Conservation (phyloP, 805 yeast genomes). For the Saturnispora besseyi region DNA sequence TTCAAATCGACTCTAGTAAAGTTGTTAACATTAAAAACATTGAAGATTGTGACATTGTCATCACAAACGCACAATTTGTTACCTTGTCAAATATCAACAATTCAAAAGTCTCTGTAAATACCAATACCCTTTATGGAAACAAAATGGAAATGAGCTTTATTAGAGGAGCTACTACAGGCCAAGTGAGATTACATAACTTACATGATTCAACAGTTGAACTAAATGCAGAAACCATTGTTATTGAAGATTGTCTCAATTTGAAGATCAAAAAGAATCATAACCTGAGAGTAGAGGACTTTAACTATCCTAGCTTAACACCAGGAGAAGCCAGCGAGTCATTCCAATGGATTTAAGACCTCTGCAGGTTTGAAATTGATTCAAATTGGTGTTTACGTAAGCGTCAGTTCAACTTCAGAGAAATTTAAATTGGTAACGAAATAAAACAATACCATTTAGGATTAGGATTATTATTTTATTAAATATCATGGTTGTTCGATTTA, state of each 20-base stretch:
- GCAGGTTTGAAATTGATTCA: not conserved
- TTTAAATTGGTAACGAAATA: not conserved
- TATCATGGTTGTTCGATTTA: not conserved
- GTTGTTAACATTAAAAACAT: not conserved
- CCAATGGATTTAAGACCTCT: not conserved
- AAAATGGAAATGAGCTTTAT: not conserved
- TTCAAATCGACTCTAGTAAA: not conserved
- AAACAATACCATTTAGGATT: not conserved
- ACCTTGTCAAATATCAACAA: not conserved
- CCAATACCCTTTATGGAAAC: not conserved
- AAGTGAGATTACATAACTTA: conserved; percentile 21
- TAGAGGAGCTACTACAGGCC: conserved; percentile 8
- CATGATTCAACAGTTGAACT: conserved; percentile 11
- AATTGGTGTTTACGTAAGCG: not conserved
- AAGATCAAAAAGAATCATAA: conserved; percentile 3
- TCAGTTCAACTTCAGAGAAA: not conserved
- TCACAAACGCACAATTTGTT: not conserved
- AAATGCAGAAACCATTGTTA: conserved; percentile 11
- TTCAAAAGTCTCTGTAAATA: not conserved
- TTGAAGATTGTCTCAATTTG: conserved; percentile 20
- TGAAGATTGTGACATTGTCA: not conserved
- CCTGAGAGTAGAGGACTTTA: conserved; percentile 25
- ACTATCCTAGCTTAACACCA: conserved; percentile 13
- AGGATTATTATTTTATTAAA: not conserved
- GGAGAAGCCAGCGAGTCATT: not conserved